Percentiles rank a stretch among this genome's conserved stretches.
These are phyloP conservation scores for Metschnikowia lunata DNA, from an alignment of 805 yeast species.

Conservation along the genomic window DNA sequence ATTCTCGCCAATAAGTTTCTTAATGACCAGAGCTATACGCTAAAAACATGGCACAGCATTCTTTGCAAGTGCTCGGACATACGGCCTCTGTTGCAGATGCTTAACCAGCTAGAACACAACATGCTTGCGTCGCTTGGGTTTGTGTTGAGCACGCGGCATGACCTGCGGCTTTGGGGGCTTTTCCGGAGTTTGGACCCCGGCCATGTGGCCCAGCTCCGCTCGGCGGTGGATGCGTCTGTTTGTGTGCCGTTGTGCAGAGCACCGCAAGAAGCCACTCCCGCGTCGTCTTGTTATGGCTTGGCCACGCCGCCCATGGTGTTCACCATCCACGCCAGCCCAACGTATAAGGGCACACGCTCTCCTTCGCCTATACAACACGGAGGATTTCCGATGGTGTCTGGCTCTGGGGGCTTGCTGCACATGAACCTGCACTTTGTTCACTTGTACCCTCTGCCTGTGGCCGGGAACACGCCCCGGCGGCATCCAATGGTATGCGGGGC, in stretches of 20 bases:
- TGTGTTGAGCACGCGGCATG: slow-evolving; percentile 9
- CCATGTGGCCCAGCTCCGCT: slow-evolving; percentile 5
- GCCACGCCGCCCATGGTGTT: slow-evolving; percentile 12
- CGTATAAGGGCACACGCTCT: slow-evolving; percentile 7
- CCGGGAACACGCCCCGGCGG: slow-evolving; percentile 3
- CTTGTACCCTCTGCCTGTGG: slow-evolving; percentile 9
- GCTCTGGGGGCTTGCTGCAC: background rate
- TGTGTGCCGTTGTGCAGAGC: background rate
- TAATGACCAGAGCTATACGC: slow-evolving; percentile 48
- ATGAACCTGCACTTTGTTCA: slow-evolving; percentile 3
- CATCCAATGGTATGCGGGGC: background rate
- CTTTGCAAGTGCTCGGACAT: slow-evolving; percentile 11
- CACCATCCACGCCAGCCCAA: slow-evolving; percentile 10
- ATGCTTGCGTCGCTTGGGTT: slow-evolving; percentile 15
- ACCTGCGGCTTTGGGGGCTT: slow-evolving; percentile 10
- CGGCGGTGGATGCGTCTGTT: slow-evolving; percentile 2
- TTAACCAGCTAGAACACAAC: slow-evolving; percentile 18
- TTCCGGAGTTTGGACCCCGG: slow-evolving; percentile 4
- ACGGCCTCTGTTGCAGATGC: slow-evolving; percentile 11
- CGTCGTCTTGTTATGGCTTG: slow-evolving; percentile 3
- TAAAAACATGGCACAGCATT: slow-evolving; percentile 45
- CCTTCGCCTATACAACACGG: slow-evolving; percentile 8
- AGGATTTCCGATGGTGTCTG: slow-evolving; percentile 6
- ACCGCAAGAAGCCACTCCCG: background rate
- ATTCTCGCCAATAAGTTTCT: slow-evolving; percentile 33